Evolutionary conservation across 129 eudicot genomes (phyloP), one percentile per base, ranked within the genome.

Genomic region (Solidago caesia): DNA sequence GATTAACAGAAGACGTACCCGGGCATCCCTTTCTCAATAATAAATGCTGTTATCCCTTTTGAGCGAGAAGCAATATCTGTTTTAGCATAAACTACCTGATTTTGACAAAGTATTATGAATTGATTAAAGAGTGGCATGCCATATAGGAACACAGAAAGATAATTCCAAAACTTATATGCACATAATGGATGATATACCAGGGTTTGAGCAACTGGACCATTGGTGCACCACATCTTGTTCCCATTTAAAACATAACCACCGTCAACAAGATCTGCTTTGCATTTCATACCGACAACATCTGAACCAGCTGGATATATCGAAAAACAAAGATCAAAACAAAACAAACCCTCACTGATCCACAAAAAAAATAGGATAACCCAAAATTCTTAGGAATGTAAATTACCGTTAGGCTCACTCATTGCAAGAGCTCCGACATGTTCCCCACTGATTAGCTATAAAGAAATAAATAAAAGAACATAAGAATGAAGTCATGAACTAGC

Each of bases 401-500:
- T 91, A 95, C 99, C 90, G 84, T 89, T 87, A 67, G 99, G 99
- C 76, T 95, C 99, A 62, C 99, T 95, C 99, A 95, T 95, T 73
- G 99, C 97, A 61, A 95, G 96, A 82, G 99, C 99, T 67, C 99
- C 99, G 39, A 95, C 90, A 84, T 91, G 99, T 82, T 95, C 99
- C 75, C 99, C 99, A 64, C 92, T 73, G 64, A 95, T 91, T 71
- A 94, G 80, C 99, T 94, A 64, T 79, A 88, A 58, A 51, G 49
- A 46, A 25, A 73, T 64, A 11, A 72, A 51, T 56, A 72, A 25
- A 76, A 47, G 68, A 60, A 43, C 68, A 63, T 77, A 47, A 77
- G 65, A 55, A n/a, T 9, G 63, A 25, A 56, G 21, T 29, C 62
- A 26, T 29, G 26, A 52, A 71, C 51, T 3, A 73, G 72, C 7